These are phyloP conservation scores for Podospora comata DNA, from an alignment of 495 filamentous ascomycete species.

Conservation along the genomic window DNA sequence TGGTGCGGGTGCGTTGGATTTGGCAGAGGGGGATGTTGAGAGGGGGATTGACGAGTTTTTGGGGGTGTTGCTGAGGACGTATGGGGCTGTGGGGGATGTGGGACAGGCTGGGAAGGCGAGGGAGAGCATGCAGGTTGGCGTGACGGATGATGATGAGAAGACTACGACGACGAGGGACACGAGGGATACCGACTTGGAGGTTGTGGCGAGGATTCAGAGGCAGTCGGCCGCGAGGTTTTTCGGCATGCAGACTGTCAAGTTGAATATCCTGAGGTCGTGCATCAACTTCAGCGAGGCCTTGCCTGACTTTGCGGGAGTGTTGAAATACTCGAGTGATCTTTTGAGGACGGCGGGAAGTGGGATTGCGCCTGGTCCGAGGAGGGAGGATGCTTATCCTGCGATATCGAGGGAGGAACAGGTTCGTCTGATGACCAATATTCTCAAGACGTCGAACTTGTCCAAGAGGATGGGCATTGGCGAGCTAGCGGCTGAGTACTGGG, in stretches of 20 bases:
- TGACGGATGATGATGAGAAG: slow-evolving; percentile 29
- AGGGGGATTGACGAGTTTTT: slow-evolving; percentile 59
- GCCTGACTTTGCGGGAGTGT: slow-evolving; percentile 83
- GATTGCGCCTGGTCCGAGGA: slow-evolving; percentile 64
- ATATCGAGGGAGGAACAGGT: slow-evolving; percentile 81
- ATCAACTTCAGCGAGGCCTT: slow-evolving; percentile 91
- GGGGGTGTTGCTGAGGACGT: slow-evolving; percentile 45
- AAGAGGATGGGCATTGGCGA: slow-evolving; percentile 65
- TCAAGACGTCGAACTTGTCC: slow-evolving; percentile 72
- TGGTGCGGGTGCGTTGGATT: slow-evolving; percentile 58
- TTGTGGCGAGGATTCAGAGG: slow-evolving; percentile 49
- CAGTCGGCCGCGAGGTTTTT: slow-evolving; percentile 56
- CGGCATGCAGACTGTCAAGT: slow-evolving; percentile 68
- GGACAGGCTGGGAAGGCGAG: neutral
- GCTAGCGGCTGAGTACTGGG: slow-evolving; percentile 87
- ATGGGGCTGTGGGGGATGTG: slow-evolving; percentile 47
- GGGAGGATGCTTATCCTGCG: slow-evolving; percentile 57
- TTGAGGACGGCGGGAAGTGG: slow-evolving; percentile 77
- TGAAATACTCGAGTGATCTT: slow-evolving; percentile 80
- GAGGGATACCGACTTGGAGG: slow-evolving; percentile 41
- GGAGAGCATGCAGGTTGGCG: neutral
- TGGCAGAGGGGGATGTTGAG: slow-evolving; percentile 73
- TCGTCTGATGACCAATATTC: slow-evolving; percentile 74
- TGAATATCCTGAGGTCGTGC: slow-evolving; percentile 77
- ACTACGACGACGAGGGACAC: neutral